Percentiles rank a stretch among this genome's conserved stretches.
These are phyloP conservation scores for Ormosia semicastrata DNA, from an alignment of 306 rosid species.

Conservation along the genomic window DNA sequence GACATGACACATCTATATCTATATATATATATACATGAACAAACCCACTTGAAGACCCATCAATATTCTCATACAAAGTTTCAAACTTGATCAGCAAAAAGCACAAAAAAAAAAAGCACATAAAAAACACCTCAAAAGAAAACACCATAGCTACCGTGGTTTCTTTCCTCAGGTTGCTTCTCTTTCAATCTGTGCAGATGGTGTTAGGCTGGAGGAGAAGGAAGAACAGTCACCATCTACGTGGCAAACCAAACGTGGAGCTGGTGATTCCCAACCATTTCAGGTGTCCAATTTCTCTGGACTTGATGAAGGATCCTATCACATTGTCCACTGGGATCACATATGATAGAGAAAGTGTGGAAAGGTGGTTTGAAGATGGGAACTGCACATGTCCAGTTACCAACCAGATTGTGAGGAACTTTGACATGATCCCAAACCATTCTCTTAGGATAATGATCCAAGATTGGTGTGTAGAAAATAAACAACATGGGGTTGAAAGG, in stretches of 20 bases:
- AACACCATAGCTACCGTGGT: background rate
- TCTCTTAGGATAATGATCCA: conserved; percentile 64
- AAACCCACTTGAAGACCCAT: conserved; percentile 21
- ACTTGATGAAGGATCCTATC: conserved; percentile 81
- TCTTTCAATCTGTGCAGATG: conserved; percentile 30
- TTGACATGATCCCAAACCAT: conserved; percentile 70
- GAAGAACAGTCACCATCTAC: conserved; percentile 15
- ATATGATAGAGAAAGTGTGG: conserved; percentile 67
- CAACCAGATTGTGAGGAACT: conserved; percentile 47
- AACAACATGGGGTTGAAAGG: conserved; percentile 52
- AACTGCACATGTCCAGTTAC: conserved; percentile 68
- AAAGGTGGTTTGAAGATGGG: conserved; percentile 70
- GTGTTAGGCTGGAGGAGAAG: conserved; percentile 63
- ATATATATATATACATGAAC: background rate
- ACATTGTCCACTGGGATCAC: conserved; percentile 79
- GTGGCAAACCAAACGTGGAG: conserved; percentile 31
- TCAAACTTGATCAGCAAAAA: conserved; percentile 19
- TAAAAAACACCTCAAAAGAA: too few species aligned
- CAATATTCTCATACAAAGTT: conserved; percentile 12
- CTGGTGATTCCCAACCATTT: conserved; percentile 58
- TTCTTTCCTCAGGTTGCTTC: conserved; percentile 4
- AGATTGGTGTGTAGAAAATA: conserved; percentile 71
- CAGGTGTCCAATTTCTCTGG: conserved; percentile 67
- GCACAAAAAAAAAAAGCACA: background rate
- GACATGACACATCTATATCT: background rate